Conservation (phyloP, 129 eudicot species). For the Tagetes patula region DNA sequence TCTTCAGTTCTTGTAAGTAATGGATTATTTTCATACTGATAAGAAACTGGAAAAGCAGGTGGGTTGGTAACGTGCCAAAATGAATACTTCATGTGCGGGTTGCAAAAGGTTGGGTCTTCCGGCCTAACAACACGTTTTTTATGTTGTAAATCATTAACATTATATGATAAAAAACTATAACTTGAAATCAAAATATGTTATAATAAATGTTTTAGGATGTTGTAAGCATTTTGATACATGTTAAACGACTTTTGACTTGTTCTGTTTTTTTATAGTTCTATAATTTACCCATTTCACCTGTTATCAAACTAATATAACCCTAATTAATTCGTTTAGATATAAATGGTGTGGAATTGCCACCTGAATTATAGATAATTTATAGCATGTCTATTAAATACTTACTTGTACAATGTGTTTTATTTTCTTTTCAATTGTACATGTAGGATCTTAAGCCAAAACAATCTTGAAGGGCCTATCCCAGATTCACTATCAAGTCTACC, state of each 20-base stretch:
- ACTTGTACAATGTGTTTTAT: neutral
- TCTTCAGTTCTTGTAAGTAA: slow-evolving; percentile 75
- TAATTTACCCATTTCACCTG: neutral
- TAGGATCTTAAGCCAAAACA: slow-evolving; percentile 80
- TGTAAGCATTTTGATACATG: neutral
- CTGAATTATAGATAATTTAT: neutral
- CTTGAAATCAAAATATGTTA: neutral
- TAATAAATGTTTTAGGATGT: neutral
- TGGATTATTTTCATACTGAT: neutral
- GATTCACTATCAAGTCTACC: slow-evolving; percentile 71
- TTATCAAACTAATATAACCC: neutral
- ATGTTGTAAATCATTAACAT: no score
- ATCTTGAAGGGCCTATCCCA: slow-evolving; percentile 82
- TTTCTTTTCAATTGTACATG: slow-evolving; percentile 15
- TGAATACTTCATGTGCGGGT: neutral
- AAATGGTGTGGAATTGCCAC: slow-evolving; percentile 1
- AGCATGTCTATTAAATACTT: slow-evolving; percentile 5
- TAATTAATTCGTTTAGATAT: neutral
- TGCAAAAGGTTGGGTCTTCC: neutral
- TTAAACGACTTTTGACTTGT: neutral
- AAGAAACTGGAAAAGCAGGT: neutral
- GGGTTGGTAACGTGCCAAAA: neutral
- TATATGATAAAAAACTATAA: neutral
- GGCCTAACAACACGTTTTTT: neutral
- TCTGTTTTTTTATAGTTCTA: neutral